A percentile compares a stretch with the other conserved stretches of the same genome.
phyloP scores from a whole-genome alignment of 78 protist genomes.

The Dictyostelium intermedium region DNA sequence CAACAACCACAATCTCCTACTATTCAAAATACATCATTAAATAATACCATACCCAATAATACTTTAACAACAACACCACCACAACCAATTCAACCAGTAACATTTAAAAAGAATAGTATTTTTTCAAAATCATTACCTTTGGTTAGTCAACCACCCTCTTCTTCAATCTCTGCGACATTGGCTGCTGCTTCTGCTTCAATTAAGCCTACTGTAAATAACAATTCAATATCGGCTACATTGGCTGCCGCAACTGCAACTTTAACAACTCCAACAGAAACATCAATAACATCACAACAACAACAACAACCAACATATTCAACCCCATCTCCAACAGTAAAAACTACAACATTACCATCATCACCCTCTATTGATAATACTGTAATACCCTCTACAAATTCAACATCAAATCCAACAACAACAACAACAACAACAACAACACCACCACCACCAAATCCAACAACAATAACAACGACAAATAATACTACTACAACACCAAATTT shows the following conservation, averaged over 20 bases:
- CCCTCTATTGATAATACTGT: not conserved
- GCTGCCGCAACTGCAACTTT: not conserved
- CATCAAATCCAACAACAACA: not conserved
- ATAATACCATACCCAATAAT: not conserved
- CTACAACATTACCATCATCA: not conserved
- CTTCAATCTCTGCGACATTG: not conserved
- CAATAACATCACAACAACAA: not conserved
- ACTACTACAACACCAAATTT: not conserved
- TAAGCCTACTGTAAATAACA: not conserved
- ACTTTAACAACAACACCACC: not conserved
- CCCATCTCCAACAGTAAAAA: not conserved
- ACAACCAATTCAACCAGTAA: not conserved
- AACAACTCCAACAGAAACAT: not conserved
- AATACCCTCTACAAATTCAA: not conserved
- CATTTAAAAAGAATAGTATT: not conserved
- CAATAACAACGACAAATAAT: not conserved
- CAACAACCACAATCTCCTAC: not conserved
- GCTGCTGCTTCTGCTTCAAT: not conserved
- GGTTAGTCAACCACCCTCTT: not conserved
- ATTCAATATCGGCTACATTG: not conserved
- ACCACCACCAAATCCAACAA: not conserved
- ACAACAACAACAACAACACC: not conserved
- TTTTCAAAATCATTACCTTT: not conserved
- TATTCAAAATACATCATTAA: no score
- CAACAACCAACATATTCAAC: not conserved